Conservation (phyloP, 306 rosid species). For the Cucurbita moschata region DNA sequence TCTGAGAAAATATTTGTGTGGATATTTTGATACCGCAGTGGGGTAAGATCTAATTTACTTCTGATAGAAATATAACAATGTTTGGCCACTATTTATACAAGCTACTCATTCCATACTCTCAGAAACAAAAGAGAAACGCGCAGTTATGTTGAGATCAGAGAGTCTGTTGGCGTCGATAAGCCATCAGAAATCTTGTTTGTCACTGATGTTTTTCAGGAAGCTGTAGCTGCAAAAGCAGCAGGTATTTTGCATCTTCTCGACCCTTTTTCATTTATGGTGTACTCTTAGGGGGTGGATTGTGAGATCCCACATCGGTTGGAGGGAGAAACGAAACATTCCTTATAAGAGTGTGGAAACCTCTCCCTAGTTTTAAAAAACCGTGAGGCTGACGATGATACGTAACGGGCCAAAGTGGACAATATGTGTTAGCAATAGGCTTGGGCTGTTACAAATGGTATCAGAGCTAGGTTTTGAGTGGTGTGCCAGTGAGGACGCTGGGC, state of each 20-base stretch:
- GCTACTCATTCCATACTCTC: slow-evolving; percentile 8
- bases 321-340: too few species aligned
- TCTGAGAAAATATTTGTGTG: slow-evolving; percentile 68
- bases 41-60: slow-evolving; percentile 36
- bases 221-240: slow-evolving; percentile 88
- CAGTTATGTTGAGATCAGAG: slow-evolving; percentile 61
- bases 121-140: slow-evolving; percentile 72
- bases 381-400: too few species aligned
- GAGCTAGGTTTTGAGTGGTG: too few species aligned
- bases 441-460: too few species aligned
- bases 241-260: slow-evolving; percentile 21
- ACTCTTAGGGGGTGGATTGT: background rate
- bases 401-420: too few species aligned
- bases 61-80: background rate
- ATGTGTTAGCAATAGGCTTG: too few species aligned
- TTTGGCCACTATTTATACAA: background rate
- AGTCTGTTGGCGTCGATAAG: slow-evolving; percentile 72
- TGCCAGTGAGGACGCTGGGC: too few species aligned
- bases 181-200: slow-evolving; percentile 71
- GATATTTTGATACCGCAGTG: slow-evolving; percentile 79
- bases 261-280: background rate
- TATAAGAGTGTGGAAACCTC: too few species aligned
- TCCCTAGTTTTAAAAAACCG: too few species aligned
- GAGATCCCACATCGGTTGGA: too few species aligned
- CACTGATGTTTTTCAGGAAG: slow-evolving; percentile 83